A percentile compares a stretch with the other conserved stretches of the same genome.
Evolutionary conservation across 2,329 filamentous ascomycete species (phyloP).

Genomic region (Capronia americana): DNA sequence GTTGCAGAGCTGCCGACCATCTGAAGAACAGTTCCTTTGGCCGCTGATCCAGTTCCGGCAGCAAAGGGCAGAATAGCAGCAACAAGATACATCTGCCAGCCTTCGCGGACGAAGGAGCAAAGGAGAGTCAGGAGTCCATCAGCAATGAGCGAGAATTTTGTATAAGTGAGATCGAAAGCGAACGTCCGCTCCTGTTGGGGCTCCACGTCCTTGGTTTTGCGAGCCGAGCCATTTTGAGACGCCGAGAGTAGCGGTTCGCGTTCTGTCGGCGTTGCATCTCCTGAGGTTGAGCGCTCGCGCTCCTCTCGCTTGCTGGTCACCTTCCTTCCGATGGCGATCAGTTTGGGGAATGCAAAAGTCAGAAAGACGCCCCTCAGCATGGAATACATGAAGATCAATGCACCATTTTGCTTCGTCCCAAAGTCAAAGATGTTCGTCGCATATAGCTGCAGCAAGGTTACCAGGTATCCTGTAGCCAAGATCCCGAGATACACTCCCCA

Average conservation of each 20-base stretch:
- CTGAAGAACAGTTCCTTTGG: constrained; percentile 75
- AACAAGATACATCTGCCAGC: constrained; percentile 73
- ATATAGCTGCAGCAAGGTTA: constrained; percentile 66
- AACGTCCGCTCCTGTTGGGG: constrained; percentile 48
- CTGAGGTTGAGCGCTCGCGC: not conserved
- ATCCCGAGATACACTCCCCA: constrained; percentile 71
- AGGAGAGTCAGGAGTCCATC: constrained; percentile 70
- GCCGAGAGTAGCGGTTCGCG: constrained; percentile 24
- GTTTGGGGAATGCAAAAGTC: constrained; percentile 60
- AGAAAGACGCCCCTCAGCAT: constrained; percentile 63
- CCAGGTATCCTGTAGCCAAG: constrained; percentile 72
- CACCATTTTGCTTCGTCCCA: constrained; percentile 62
- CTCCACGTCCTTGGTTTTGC: constrained; percentile 19
- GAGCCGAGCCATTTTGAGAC: not conserved
- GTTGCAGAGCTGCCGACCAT: constrained; percentile 64
- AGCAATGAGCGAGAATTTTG: constrained; percentile 68
- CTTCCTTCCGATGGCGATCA: constrained; percentile 57
- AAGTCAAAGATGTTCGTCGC: constrained; percentile 63
- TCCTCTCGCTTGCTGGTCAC: constrained; percentile 19
- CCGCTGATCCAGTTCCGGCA: constrained; percentile 71
- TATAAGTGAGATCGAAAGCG: constrained; percentile 71
- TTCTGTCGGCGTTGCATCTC: constrained; percentile 17
- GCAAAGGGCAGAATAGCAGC: constrained; percentile 70
- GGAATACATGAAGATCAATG: constrained; percentile 63
- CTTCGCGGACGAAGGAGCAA: constrained; percentile 65